Evolutionary conservation across 1,284 basidiomycete species (phyloP).

Genomic region (Trametes pubescens): DNA sequence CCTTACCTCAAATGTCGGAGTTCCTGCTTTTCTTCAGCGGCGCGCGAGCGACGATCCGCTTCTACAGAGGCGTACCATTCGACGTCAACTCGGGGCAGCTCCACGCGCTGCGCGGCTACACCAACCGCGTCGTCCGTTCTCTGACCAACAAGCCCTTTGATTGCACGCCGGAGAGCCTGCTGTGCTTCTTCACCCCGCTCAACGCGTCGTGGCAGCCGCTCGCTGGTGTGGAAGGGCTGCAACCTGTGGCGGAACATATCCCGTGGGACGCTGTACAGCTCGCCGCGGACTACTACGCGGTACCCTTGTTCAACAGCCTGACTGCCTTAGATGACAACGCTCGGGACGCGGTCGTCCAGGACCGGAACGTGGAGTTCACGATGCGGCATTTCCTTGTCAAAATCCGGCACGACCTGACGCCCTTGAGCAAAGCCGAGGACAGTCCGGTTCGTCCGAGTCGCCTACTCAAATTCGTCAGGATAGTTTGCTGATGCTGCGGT

Average conservation of each 20-base stretch:
- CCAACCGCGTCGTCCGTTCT: conserved; percentile 65
- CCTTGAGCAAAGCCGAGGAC: conserved; percentile 72
- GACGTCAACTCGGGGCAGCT: conserved; percentile 54
- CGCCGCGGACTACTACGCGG: conserved; percentile 59
- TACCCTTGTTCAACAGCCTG: conserved; percentile 55
- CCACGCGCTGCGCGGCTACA: conserved; percentile 64
- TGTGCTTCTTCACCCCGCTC: conserved; percentile 73
- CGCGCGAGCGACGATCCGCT: conserved; percentile 50
- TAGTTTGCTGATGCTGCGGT: conserved; percentile 14
- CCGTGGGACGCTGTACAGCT: conserved; percentile 69
- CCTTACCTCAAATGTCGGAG: conserved; percentile 61
- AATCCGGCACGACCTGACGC: conserved; percentile 71
- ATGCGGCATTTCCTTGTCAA: conserved; percentile 64
- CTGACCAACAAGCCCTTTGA: conserved; percentile 72
- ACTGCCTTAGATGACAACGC: conserved; percentile 54
- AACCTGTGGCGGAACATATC: conserved; percentile 56
- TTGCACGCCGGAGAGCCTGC: conserved; percentile 59
- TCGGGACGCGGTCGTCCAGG: conserved; percentile 73
- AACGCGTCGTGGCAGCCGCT: conserved; percentile 44
- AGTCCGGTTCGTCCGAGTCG: conserved; percentile 60
- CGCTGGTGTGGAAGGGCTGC: conserved; percentile 27
- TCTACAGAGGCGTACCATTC: conserved; percentile 58
- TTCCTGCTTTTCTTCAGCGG: conserved; percentile 69
- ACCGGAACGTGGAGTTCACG: conserved; percentile 80
- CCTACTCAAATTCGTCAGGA: not conserved